Base-by-base conservation (phyloP, 179 eudicot species). In the Corrigiola litoralis region DNA sequence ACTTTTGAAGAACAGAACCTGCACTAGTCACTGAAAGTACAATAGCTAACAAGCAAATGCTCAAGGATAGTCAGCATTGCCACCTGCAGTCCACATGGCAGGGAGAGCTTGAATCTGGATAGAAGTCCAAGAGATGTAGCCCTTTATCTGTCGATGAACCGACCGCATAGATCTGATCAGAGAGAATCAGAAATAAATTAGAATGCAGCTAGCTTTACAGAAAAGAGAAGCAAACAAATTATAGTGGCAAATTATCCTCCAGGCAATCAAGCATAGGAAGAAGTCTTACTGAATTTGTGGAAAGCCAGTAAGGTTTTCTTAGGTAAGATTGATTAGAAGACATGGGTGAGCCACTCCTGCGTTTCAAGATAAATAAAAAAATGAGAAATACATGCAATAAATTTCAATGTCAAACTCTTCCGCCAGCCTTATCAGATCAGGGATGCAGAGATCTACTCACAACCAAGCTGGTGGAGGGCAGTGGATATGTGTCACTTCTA, bases 401-500 rank as follows among this genome's bases (percentile, higher is more conserved):
- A 28, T 23, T 32, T 36, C 49, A 14, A 32, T 36, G 25, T 14
- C 24, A 25, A 29, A 44, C 59, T 57, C 52, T 1, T 36, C 17
- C 27, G 18, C 52, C 50, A 63, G 24, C 45, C 50, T 63, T 34
- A 34, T 40, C 27, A 29, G 38, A 34, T 49, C 36, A 28, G 11
- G 31, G 58, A 37, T 16, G 60, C 4, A 42, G 55, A 64, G 63
- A 49, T 68, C 46, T 51, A 87, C 97, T 92, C 71, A 94, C 99
- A 87, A 66, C 97, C 96, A 90, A 28, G 91, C 83, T n/a, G 99
- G 99, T 40, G 97, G 99, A 80, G 99, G 99, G 72, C 99, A 94
- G 73, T 94, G 99, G 70, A 90, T 84, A 77, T 94, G 99, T 25
- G 99, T 84, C 66, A 86, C 91, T 73, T 84, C 80, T 73, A 76